Evolutionary conservation across 768 basidiomycete species (phyloP), one percentile per base, ranked within the genome.

Genomic region (Leucocoprinus birnbaumii): DNA sequence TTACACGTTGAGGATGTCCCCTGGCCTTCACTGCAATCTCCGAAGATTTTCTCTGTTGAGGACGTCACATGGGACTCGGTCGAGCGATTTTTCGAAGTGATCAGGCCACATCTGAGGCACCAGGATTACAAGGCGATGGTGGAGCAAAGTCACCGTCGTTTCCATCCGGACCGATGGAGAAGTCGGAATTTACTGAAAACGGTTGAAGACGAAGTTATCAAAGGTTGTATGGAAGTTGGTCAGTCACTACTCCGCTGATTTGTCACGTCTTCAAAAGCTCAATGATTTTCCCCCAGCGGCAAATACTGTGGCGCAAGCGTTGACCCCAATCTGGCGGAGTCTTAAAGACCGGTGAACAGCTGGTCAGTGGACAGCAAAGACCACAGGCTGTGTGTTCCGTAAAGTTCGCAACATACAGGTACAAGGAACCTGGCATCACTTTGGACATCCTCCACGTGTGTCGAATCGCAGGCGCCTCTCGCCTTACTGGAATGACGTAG

Each of bases 161-260:
- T 91, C 66, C 91, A 91, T 61, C 87, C 89, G 1, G 90, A 92
- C 66, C 72, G 87, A 57, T 94, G 89, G 91, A 74, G 83, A 41
- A 83, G 86, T 26, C 75, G 86, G 40, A 80, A 80, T 25, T 69
- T 91, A 34, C 73, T 88, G 63, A 73, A 73, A 55, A 80, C 80
- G 45, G 76, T 88, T 45, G 61, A 65, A 21, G 84, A 88, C 56
- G 83, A 84, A 46, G 69, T 75, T 44, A 79, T 83, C 62, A 76
- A 82, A 58, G 74, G 73, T 37, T 83, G 76, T 59, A 68, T 86
- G 59, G 87, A 85, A 66, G 86, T 89, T 51, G 88, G 87, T 76
- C 70, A 50, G 73, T 67, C n/a, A 35, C 51, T 16, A 22, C 14
- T n/a, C n/a, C 19, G 48, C 19, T 35, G 27, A 13, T 25, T 14